Evolutionary conservation across 2,329 filamentous ascomycete species (phyloP), one percentile per base, ranked within the genome.

Genomic region (Colletotrichum eremochloae): DNA sequence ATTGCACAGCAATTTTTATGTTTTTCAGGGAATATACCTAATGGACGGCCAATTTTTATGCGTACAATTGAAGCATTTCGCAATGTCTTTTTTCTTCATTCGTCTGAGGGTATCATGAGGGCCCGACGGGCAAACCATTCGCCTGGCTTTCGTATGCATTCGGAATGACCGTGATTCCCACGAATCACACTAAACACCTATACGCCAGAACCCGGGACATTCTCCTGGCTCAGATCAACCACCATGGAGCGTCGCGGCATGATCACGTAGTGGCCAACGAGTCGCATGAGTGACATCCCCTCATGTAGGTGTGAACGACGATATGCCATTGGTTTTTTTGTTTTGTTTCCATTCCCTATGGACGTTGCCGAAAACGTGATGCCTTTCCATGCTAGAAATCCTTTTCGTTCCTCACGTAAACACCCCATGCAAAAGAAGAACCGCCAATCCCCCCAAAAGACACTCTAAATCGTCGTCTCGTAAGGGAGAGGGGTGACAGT

Each of bases 381-480:
- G 68, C 72, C 74, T 67, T 75, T 75, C 74, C 74, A 75, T 75
- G 74, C 74, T 72, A 73, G 72, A 74, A 68, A 68, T 63, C 67
- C 71, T 71, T 71, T 74, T 72, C 74, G 74, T 72, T 74, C 72
- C 72, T 72, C 74, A 74, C 68, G 74, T 75, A 75, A 73, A 75
- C 74, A 75, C 74, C 74, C 65, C 74, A 74, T 72, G 72, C 72
- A 74, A 71, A 69, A 75, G 68, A 75, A 75, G 74, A 74, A 72
- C 69, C 71, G 68, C 58, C 71, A 71, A 73, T 52, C 60, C 72
- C 53, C 64, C 63, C 62, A 61, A 67, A 64, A 62, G 72, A 73
- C 74, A 67, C 73, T 71, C 91, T 96, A 99, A 86, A 99, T 98
- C 83, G 94, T 96, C 81, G 96, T 99, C 91, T 98, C 96, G 92